Conservation (phyloP, 164 flowering plant species). For the Hamamelis virginiana region DNA sequence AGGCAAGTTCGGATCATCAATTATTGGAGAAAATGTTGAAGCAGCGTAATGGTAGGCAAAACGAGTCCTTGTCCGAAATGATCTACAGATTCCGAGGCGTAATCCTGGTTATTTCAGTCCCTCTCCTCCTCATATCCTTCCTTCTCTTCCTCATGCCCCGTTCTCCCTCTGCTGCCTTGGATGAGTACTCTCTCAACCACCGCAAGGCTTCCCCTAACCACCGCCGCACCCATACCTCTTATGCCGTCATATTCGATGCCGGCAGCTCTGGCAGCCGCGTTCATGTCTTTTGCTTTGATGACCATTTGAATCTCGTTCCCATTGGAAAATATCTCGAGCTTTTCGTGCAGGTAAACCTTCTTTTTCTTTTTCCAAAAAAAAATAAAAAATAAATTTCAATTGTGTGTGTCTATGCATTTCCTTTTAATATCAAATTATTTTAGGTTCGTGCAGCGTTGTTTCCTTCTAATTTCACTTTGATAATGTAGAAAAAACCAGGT, state of each 20-base stretch:
- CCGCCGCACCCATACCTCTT: conserved; percentile 23
- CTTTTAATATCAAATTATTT: no score
- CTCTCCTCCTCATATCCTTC: conserved; percentile 58
- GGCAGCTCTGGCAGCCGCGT: conserved; percentile 96
- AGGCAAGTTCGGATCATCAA: conserved; percentile 13
- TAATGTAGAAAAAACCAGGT: conserved; percentile 68
- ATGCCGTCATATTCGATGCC: conserved; percentile 93
- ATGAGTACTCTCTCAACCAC: conserved; percentile 7
- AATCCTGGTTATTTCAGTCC: conserved; percentile 59
- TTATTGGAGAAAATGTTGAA: conserved; percentile 31
- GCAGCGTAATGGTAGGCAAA: conserved; percentile 32
- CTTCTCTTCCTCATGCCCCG: conserved; percentile 71
- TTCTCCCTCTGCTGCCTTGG: conserved; percentile 25
- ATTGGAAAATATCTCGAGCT: conserved; percentile 85
- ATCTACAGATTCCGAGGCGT: conserved; percentile 57
- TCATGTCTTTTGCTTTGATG: conserved; percentile 83
- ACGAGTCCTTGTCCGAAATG: conserved; percentile 58
- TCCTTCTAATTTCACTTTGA: not conserved
- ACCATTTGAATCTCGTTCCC: conserved; percentile 70
- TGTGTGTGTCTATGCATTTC: not conserved
- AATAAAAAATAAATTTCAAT: no score
- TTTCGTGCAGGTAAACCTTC: conserved; percentile 54
- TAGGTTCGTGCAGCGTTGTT: not conserved
- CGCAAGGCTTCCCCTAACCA: conserved; percentile 34
- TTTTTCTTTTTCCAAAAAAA: not conserved